Evolutionary conservation across 257 asterid genomes (phyloP), one percentile per base, ranked within the genome.

Genomic region (Misopates orontium): DNA sequence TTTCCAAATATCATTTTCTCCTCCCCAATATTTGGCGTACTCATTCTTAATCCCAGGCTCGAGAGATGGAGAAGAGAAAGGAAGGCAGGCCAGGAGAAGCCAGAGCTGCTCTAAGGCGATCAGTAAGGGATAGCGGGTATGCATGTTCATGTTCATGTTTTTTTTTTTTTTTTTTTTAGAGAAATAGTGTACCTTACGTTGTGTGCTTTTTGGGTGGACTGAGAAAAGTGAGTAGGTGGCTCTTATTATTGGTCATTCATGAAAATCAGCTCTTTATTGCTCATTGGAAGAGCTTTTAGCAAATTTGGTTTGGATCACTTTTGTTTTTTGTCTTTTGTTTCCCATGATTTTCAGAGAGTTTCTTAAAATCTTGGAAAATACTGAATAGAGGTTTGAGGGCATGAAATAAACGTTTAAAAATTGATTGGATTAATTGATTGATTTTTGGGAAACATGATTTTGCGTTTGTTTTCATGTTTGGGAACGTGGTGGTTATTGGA

Each of bases 31-130:
- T 23, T 44, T 69, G 58, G 23, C 61, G 31, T 54, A 40, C 16
- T 48, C 20, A 23, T 54, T 53, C 68, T 36, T 13, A 45, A 17
- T 77, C 32, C 66, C 83, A 94, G 99, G 99, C 98, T 54, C 91
- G 96, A 25, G 99, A 94, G 80, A 94, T 94, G 99, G 98, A 94
- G 62, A 94, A 87, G 75, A 83, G 90, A 71, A 94, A 80, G 76
- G 99, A 94, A 77, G 98, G 98, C 1, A 84, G 86, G 68, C 99
- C 99, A 24, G 98, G 99, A 17, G 98, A 94, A 78, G 92, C 95
- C 69, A 81, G 98, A 85, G 92, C 93, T 63, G 90, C 94, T 68
- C 74, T 90, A 60, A 79, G 98, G 78, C 98, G 99, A 66, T 87
- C 98, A 32, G 99, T 90, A 82, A 87, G 98, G 72, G 99, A 94